These are phyloP conservation scores for Corinectria fuckeliana DNA, from an alignment of 2,329 filamentous ascomycete genomes.

Conservation along the genomic window DNA sequence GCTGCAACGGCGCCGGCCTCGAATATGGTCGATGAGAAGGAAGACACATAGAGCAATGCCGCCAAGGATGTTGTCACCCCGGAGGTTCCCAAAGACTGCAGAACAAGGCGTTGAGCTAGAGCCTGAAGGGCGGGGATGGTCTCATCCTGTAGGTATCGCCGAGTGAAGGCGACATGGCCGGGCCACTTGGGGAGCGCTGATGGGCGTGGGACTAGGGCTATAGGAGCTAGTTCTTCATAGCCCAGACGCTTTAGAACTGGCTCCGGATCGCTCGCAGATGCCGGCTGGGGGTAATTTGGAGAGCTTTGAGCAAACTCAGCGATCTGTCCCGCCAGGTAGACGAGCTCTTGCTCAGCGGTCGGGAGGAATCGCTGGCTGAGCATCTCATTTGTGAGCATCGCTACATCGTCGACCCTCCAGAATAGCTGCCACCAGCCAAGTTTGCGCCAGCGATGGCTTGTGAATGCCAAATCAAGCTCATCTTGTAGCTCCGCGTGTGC, in stretches of 20 bases:
- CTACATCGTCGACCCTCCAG: conserved; percentile 92
- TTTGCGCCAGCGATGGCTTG: conserved; percentile 77
- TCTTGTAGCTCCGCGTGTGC: conserved; percentile 85
- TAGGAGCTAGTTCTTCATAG: conserved; percentile 34
- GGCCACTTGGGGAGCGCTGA: conserved; percentile 66
- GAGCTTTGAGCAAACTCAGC: conserved; percentile 51
- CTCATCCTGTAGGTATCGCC: conserved; percentile 69
- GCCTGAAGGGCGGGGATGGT: conserved; percentile 76
- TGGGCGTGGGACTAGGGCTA: conserved; percentile 30
- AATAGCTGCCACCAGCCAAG: conserved; percentile 94
- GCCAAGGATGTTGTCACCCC: conserved; percentile 64
- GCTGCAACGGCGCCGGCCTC: conserved; percentile 69
- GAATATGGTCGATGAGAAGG: conserved; percentile 59
- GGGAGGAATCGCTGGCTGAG: conserved; percentile 78
- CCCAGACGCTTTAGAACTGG: conserved; percentile 29
- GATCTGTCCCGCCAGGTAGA: conserved; percentile 82
- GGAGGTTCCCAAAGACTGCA: conserved; percentile 78
- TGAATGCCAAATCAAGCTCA: conserved; percentile 79
- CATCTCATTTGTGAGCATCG: conserved; percentile 81
- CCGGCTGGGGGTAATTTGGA: conserved; percentile 46
- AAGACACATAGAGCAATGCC: conserved; percentile 63
- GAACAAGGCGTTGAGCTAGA: conserved; percentile 74
- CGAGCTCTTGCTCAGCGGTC: conserved; percentile 78
- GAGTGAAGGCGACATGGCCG: conserved; percentile 73
- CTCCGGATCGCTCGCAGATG: conserved; percentile 25